These are phyloP conservation scores for Pythium rhizo-oryzae DNA, from an alignment of 352 stramenopile genomes.

Conservation along the genomic window DNA sequence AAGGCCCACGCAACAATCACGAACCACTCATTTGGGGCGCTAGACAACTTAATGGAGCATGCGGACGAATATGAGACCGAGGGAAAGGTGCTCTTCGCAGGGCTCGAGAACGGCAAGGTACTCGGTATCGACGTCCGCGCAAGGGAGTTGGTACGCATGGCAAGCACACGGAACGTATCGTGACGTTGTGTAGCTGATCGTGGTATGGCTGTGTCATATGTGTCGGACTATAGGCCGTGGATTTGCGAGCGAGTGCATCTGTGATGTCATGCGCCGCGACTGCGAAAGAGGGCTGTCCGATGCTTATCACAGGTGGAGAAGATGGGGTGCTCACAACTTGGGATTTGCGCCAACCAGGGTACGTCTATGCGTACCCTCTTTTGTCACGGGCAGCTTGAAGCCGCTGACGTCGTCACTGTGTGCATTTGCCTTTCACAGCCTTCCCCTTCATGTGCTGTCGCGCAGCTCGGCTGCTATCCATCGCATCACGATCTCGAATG, in stretches of 20 bases:
- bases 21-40: background rate
- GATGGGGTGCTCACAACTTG: conserved; percentile 61
- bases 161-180: too few relatives aligned
- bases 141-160: conserved; percentile 36
- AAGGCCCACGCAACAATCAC: conserved; percentile 1
- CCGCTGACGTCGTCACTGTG: background rate
- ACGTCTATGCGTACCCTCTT: background rate
- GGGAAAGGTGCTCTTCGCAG: conserved; percentile 63
- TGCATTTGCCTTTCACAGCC: conserved; percentile 26
- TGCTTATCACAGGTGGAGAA: conserved; percentile 65
- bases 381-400: background rate
- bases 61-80: conserved; percentile 56
- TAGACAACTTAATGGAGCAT: conserved; percentile 22
- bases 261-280: conserved; percentile 23
- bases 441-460: conserved; percentile 50
- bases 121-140: conserved; percentile 66
- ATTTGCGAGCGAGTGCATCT: conserved; percentile 7
- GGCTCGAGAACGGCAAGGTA: conserved; percentile 60
- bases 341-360: conserved; percentile 65
- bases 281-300: conserved; percentile 17
- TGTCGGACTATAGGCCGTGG: conserved; percentile 13
- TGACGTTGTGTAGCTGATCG: too few relatives aligned
- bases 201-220: background rate
- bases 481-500: conserved; percentile 30
- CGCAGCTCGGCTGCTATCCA: conserved; percentile 59